Percentiles rank a stretch among this genome's conserved stretches.
These are phyloP conservation scores for Bjerkandera adusta DNA, from an alignment of 1,284 basidiomycete genomes.

Conservation along the genomic window DNA sequence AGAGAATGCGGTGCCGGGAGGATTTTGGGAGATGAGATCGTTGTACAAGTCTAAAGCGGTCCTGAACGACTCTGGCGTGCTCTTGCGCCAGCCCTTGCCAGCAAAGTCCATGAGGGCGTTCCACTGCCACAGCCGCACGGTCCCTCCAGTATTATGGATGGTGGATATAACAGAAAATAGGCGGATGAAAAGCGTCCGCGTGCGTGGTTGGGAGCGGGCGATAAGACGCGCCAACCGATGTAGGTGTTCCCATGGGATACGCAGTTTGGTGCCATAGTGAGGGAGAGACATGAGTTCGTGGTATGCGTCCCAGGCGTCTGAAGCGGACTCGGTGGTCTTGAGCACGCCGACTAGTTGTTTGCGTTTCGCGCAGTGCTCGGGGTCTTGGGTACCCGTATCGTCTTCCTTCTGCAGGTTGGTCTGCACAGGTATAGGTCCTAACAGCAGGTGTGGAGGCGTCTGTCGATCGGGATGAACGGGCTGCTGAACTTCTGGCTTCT, in stretches of 20 bases:
- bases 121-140: slow-evolving; percentile 62
- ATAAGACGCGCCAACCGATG: slow-evolving; percentile 60
- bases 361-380: slow-evolving; percentile 11
- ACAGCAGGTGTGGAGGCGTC: too few species aligned
- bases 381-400: not conserved
- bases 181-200: slow-evolving; percentile 55
- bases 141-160: slow-evolving; percentile 50
- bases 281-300: slow-evolving; percentile 36
- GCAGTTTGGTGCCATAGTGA: slow-evolving; percentile 12
- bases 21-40: slow-evolving; percentile 48
- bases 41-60: slow-evolving; percentile 57
- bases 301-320: slow-evolving; percentile 63
- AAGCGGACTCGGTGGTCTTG: slow-evolving; percentile 38
- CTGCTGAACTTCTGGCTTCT: too few species aligned
- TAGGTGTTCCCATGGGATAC: slow-evolving; percentile 40
- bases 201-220: slow-evolving; percentile 48
- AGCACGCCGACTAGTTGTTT: slow-evolving; percentile 31
- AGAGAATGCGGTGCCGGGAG: slow-evolving; percentile 42
- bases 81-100: slow-evolving; percentile 63
- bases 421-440: not conserved
- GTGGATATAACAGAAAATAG: slow-evolving; percentile 61
- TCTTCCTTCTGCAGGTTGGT: slow-evolving; percentile 2
- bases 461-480: too few species aligned
- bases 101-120: slow-evolving; percentile 68
- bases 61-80: slow-evolving; percentile 52